Conservation (phyloP, 352 stramenopile species). For the Globisporangium camurandrum region DNA sequence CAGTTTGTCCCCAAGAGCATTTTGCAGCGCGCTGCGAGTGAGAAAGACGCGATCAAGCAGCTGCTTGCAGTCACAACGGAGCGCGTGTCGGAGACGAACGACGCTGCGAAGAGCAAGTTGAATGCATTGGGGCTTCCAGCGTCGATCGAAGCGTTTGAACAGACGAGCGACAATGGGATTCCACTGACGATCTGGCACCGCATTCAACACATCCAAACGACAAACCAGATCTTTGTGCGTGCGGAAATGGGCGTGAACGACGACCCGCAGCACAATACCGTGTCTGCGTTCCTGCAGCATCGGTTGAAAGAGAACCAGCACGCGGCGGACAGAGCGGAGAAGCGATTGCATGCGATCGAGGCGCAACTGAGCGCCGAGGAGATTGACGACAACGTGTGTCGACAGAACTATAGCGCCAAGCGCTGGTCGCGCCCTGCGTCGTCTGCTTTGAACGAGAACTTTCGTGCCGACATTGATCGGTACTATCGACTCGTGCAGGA, state of each 20-base stretch:
- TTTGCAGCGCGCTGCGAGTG: constrained; percentile 30
- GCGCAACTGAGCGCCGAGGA: constrained; percentile 47
- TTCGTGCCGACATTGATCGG: constrained; percentile 58
- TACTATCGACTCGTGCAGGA: constrained; percentile 72
- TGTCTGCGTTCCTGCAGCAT: constrained; percentile 32
- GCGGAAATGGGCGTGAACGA: constrained; percentile 1
- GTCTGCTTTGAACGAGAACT: constrained; percentile 40
- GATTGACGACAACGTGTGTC: constrained; percentile 57
- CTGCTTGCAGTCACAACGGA: constrained; percentile 34
- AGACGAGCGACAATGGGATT: constrained; percentile 51
- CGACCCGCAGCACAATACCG: constrained; percentile 14
- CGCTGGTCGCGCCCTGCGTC: constrained; percentile 55
- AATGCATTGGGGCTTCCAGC: constrained; percentile 54
- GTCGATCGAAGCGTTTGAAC: constrained; percentile 73
- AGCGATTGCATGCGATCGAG: constrained; percentile 49
- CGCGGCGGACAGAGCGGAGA: constrained; percentile 45
- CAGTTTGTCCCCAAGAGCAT: constrained; percentile 56
- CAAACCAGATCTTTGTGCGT: constrained; percentile 13
- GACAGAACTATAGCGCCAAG: constrained; percentile 52
- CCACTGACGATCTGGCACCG: constrained; percentile 44
- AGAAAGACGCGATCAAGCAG: constrained; percentile 39
- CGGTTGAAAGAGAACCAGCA: constrained; percentile 45
- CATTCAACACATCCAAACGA: constrained; percentile 40
- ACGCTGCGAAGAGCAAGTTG: constrained; percentile 42
- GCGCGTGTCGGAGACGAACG: constrained; percentile 40